Conservation (phyloP, 2,329 filamentous ascomycete species). For the Aspergillus sp. region DNA sequence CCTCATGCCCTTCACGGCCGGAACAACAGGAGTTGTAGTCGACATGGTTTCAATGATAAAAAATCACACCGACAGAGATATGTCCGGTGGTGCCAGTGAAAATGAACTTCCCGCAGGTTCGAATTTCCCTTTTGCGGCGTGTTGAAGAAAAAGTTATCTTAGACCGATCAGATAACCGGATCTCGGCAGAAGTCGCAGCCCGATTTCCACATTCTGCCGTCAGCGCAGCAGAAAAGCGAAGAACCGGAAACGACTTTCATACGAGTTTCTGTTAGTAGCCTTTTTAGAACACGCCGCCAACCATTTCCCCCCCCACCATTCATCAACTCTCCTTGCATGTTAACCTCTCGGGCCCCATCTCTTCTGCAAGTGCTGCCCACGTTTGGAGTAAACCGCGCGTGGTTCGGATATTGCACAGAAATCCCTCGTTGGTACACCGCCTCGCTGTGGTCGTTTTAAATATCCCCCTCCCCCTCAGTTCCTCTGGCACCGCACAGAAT, state of each 20-base stretch:
- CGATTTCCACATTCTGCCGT: constrained; percentile 7
- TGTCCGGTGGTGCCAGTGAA: constrained; percentile 4
- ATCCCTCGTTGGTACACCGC: constrained; percentile 19
- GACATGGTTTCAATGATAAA: constrained; percentile 38
- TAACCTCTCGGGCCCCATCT: no score
- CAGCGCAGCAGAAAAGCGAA: no score
- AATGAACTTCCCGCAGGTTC: constrained; percentile 1
- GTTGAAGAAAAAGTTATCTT: constrained; percentile 29
- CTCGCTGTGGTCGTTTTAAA: constrained; percentile 7
- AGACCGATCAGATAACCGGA: constrained; percentile 41
- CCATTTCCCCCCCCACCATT: background rate
- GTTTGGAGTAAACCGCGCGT: constrained; percentile 4
- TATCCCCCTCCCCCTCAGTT: constrained; percentile 5
- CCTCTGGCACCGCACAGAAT: background rate
- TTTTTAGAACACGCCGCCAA: background rate
- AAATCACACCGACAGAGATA: constrained; percentile 1
- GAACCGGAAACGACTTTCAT: no score
- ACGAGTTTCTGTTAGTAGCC: background rate
- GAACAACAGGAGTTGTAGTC: constrained; percentile 26
- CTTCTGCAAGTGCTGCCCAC: no score
- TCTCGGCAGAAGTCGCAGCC: constrained; percentile 26
- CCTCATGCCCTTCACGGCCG: constrained; percentile 60
- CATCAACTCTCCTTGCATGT: background rate
- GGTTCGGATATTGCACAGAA: constrained; percentile 12
- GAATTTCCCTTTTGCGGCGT: no score